Conservation (phyloP, 208 protist species). For the Naegleria fowleri region DNA sequence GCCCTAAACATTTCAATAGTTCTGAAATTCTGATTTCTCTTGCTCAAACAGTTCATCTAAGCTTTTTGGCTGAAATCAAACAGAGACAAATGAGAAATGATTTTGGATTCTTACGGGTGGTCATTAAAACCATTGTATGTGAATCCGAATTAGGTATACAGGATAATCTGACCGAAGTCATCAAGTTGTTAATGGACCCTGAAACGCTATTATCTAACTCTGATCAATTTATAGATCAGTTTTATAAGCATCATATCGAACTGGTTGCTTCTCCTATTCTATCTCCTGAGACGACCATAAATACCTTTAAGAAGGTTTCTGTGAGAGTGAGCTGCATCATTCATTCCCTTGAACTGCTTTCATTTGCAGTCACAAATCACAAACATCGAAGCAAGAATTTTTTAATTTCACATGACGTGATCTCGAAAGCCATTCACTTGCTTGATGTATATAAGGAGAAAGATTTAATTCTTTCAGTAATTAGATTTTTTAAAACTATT, state of each 20-base stretch:
- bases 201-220: background rate
- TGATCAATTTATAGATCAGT: background rate
- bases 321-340: background rate
- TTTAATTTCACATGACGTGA: background rate
- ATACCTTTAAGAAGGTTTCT: background rate
- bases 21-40: background rate
- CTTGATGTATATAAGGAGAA: background rate
- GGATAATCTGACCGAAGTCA: background rate
- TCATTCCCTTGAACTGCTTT: background rate
- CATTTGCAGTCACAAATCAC: background rate
- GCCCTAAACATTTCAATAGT: background rate
- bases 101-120: background rate
- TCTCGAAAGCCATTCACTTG: background rate
- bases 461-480: background rate
- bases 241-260: background rate
- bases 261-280: background rate
- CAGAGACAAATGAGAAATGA: background rate
- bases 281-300: background rate
- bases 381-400: constrained; percentile 5
- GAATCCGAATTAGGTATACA: background rate
- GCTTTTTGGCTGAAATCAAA: background rate
- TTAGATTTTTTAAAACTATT: background rate
- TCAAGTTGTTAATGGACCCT: background rate
- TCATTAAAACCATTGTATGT: background rate
- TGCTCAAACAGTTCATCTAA: background rate